Conservation (phyloP, 345 rosid genomes). For the Eucalyptus marginata region DNA sequence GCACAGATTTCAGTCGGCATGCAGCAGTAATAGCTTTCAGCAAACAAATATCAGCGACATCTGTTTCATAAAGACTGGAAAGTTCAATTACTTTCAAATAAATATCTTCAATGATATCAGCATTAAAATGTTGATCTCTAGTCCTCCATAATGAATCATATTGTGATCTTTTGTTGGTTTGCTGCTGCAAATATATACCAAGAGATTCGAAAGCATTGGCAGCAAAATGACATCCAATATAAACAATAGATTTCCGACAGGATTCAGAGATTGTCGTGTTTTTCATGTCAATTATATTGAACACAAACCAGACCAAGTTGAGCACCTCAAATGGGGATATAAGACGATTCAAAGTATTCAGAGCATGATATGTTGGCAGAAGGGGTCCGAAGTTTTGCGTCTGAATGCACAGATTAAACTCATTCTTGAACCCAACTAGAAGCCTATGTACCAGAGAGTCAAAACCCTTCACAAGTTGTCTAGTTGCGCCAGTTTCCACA, state of each 20-base stretch:
- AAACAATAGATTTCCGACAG: constrained; percentile 11
- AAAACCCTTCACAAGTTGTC: constrained; percentile 31
- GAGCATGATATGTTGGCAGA: constrained; percentile 38
- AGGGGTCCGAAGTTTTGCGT: constrained; percentile 27
- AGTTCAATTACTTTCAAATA: constrained; percentile 43
- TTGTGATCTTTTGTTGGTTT: constrained; percentile 15
- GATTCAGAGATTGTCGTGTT: constrained; percentile 8
- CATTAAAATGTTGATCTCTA: constrained; percentile 29
- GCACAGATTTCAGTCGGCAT: constrained; percentile 18
- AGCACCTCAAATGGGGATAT: constrained; percentile 71
- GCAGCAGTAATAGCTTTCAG: constrained; percentile 43
- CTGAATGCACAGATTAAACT: constrained; percentile 34
- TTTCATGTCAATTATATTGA: constrained; percentile 25
- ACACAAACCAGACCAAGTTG: constrained; percentile 41
- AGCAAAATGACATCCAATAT: constrained; percentile 53
- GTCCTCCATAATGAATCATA: constrained; percentile 47
- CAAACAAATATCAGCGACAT: constrained; percentile 50
- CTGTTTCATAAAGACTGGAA: constrained; percentile 28
- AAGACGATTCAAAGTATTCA: constrained; percentile 42
- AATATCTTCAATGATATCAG: constrained; percentile 44
- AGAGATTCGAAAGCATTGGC: constrained; percentile 58
- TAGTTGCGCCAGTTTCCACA: constrained; percentile 7
- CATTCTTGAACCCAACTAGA: constrained; percentile 19
- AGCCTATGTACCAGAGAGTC: constrained; percentile 30
- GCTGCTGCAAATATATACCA: constrained; percentile 36